phyloP scores from a whole-genome alignment of 257 asterid species.

The Linaria vulgaris region DNA sequence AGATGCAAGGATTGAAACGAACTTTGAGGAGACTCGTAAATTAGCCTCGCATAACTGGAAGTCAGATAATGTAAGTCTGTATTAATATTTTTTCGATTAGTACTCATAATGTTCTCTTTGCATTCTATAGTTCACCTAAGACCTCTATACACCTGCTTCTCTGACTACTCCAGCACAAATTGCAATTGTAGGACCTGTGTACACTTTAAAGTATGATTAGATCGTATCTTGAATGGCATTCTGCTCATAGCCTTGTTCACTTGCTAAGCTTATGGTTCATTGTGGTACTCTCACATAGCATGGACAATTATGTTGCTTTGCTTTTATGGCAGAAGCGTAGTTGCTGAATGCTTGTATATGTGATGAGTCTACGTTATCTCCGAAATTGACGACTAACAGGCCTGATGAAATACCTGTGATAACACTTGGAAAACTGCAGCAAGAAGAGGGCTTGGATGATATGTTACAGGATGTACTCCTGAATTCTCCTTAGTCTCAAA shows the following conservation, averaged over 20 bases:
- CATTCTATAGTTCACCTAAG: neutral
- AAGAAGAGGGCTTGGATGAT: no score
- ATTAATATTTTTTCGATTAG: neutral
- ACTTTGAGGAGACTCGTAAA: constrained; percentile 75
- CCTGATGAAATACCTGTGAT: no score
- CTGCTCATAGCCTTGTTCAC: neutral
- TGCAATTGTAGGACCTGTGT: neutral
- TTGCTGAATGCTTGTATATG: no score
- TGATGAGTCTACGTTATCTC: no score
- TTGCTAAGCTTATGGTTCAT: neutral
- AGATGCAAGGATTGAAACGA: constrained; percentile 50
- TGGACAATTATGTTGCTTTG: no score
- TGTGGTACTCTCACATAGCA: no score
- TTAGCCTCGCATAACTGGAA: constrained; percentile 86
- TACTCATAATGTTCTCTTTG: neutral
- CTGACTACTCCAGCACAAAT: neutral
- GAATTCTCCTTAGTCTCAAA: no score
- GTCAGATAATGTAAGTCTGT: constrained; percentile 48
- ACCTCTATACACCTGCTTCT: neutral
- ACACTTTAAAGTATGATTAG: no score
- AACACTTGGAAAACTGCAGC: no score
- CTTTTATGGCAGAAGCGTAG: no score
- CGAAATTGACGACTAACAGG: no score
- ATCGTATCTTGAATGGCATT: neutral
- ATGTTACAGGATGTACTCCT: no score